Percentiles rank a stretch among this genome's conserved stretches.
Conservation (phyloP, 441 rosid genomes). For the Corymbia citriodora region DNA sequence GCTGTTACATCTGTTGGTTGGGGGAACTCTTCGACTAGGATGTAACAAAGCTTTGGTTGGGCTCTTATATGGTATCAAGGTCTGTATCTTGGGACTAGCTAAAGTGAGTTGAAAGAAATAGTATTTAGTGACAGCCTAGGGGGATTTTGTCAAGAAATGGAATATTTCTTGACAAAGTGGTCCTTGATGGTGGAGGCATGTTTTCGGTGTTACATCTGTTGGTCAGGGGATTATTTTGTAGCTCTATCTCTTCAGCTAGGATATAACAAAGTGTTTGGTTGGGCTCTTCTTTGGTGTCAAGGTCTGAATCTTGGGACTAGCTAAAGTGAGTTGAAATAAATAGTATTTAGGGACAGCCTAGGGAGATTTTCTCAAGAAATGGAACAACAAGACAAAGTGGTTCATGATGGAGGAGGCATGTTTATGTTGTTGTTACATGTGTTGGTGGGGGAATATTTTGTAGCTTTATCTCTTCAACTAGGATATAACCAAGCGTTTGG, state of each 20-base stretch:
- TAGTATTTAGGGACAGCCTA: neutral
- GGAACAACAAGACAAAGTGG: neutral
- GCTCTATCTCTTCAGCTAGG: neutral
- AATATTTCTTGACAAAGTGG: neutral
- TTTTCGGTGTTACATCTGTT: neutral
- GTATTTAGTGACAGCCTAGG: neutral
- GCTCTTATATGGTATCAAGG: neutral
- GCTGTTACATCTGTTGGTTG: too few relatives aligned
- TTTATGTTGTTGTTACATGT: neutral
- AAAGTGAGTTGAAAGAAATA: neutral
- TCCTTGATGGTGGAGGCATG: neutral
- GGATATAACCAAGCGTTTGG: neutral
- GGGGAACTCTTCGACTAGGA: too few relatives aligned
- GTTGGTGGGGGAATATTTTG: neutral
- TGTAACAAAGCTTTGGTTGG: too few relatives aligned
- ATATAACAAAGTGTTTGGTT: neutral
- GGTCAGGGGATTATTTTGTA: neutral
- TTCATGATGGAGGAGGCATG: neutral
- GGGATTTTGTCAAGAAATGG: neutral
- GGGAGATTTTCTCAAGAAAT: neutral
- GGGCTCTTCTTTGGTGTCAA: neutral
- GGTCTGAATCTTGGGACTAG: neutral
- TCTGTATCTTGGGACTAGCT: neutral
- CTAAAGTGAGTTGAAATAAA: neutral
- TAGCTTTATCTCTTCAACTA: neutral